A percentile compares a stretch with the other conserved stretches of the same genome.
Conservation (phyloP, 2,329 filamentous ascomycete genomes). For the Sphaerulina vaccinii region DNA sequence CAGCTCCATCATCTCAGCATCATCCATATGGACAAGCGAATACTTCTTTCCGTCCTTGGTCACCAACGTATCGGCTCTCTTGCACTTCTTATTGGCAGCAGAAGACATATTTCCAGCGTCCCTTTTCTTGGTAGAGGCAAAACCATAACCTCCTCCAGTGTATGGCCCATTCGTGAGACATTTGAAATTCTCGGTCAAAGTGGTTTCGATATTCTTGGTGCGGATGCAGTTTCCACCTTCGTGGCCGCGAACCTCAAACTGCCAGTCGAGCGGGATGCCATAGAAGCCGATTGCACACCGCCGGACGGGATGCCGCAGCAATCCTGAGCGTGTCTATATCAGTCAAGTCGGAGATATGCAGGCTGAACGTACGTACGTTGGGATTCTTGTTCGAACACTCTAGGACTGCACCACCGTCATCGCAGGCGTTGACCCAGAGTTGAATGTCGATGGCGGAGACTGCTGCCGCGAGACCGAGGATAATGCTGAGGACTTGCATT, state of each 20-base stretch:
- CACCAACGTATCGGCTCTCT: background rate
- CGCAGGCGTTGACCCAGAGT: too few species aligned
- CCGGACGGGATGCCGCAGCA: conserved; percentile 1
- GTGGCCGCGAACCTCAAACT: conserved; percentile 4
- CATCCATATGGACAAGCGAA: background rate
- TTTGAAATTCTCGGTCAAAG: background rate
- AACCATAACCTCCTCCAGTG: background rate
- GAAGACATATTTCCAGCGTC: too few species aligned
- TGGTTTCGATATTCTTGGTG: background rate
- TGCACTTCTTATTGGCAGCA: background rate
- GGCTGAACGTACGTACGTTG: too few species aligned
- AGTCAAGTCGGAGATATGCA: too few species aligned
- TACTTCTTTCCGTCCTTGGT: background rate
- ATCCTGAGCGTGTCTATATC: too few species aligned
- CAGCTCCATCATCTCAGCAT: background rate
- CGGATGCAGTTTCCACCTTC: conserved; percentile 1
- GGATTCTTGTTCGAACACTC: too few species aligned
- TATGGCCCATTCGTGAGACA: conserved; percentile 1
- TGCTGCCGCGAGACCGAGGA: too few species aligned
- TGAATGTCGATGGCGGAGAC: too few species aligned
- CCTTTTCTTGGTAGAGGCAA: background rate
- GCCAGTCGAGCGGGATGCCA: background rate
- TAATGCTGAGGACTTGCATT: too few species aligned
- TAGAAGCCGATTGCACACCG: conserved; percentile 2
- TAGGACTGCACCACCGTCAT: too few species aligned